Evolutionary conservation across 225 moss, liverwort and hornwort species (phyloP).

Genomic region (Anthoceros angustus): DNA sequence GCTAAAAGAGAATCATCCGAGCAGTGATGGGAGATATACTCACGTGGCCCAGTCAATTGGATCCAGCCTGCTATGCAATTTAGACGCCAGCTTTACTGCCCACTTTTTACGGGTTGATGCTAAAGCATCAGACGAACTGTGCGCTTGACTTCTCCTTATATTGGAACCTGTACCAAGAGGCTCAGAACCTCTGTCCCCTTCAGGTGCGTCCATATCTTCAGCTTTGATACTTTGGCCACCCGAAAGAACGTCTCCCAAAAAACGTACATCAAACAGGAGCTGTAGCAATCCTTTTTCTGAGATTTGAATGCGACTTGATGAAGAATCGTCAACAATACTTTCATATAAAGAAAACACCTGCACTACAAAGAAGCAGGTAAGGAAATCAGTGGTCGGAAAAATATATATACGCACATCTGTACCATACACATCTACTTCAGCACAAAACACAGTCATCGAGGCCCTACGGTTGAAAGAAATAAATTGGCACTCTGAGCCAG

Average conservation of each 20-base stretch:
- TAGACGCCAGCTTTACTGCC: slow-evolving; percentile 37
- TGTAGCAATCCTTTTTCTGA: slow-evolving; percentile 95
- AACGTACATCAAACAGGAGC: slow-evolving; percentile 75
- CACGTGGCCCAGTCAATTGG: slow-evolving; percentile 98
- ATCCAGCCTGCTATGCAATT: slow-evolving; percentile 51
- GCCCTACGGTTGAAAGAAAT: neutral
- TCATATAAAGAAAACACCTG: slow-evolving; percentile 81
- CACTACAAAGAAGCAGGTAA: slow-evolving; percentile 10
- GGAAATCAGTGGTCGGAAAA: neutral
- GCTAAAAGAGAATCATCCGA: neutral
- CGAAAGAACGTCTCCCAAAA: slow-evolving; percentile 75
- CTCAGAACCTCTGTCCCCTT: slow-evolving; percentile 16
- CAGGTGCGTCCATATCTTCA: slow-evolving; percentile 28
- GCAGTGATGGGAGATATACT: slow-evolving; percentile 15
- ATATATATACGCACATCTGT: neutral
- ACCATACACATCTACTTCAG: neutral
- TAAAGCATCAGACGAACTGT: slow-evolving; percentile 34
- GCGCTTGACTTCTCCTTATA: slow-evolving; percentile 17
- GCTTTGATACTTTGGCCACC: slow-evolving; percentile 57
- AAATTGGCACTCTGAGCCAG: neutral
- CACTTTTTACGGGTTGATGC: slow-evolving; percentile 31
- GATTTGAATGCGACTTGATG: slow-evolving; percentile 54
- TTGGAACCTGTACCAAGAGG: slow-evolving; percentile 10
- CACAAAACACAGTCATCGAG: neutral
- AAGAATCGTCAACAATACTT: slow-evolving; percentile 56